Percentiles rank a stretch among this genome's conserved stretches.
Evolutionary conservation across 495 filamentous ascomycete species (phyloP).

Genomic region (Aspergillus ellipticus): DNA sequence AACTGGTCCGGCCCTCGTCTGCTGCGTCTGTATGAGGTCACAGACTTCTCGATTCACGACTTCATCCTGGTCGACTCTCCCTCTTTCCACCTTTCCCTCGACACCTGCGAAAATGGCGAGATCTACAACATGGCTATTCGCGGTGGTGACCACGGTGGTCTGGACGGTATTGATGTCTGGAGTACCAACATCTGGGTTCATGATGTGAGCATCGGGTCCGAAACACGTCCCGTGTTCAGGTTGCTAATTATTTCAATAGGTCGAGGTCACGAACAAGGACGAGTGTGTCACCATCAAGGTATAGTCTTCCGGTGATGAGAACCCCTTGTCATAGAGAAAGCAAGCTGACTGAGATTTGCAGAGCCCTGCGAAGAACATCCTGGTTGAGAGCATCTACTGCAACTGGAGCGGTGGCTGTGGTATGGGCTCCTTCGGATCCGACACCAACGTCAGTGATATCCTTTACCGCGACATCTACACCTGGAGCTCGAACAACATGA

Average conservation of each 20-base stretch:
- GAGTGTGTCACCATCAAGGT: slow-evolving; percentile 54
- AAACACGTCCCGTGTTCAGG: not conserved
- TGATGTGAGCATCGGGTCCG: slow-evolving; percentile 29
- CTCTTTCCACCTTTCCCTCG: slow-evolving; percentile 46
- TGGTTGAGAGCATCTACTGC: slow-evolving; percentile 56
- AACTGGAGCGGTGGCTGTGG: slow-evolving; percentile 55
- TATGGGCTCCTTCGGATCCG: slow-evolving; percentile 44
- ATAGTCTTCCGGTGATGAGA: not conserved
- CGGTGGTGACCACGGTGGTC: slow-evolving; percentile 44
- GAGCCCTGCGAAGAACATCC: slow-evolving; percentile 45
- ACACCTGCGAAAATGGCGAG: slow-evolving; percentile 46
- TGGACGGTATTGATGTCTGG: slow-evolving; percentile 52
- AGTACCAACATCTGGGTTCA: slow-evolving; percentile 51
- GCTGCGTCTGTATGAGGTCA: slow-evolving; percentile 37
- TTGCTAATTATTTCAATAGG: slow-evolving; percentile 26
- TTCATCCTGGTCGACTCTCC: slow-evolving; percentile 50
- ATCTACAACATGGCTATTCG: slow-evolving; percentile 54
- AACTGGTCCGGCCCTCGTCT: slow-evolving; percentile 29
- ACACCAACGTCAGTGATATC: slow-evolving; percentile 42
- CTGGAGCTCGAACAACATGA: slow-evolving; percentile 55
- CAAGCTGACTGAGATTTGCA: slow-evolving; percentile 14
- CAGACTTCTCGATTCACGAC: slow-evolving; percentile 49
- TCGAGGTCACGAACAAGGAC: slow-evolving; percentile 54
- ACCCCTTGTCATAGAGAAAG: not conserved
- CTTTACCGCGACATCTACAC: slow-evolving; percentile 52